Base-by-base conservation (phyloP, 1,284 basidiomycete species). In the Sphagnurus paluster region DNA sequence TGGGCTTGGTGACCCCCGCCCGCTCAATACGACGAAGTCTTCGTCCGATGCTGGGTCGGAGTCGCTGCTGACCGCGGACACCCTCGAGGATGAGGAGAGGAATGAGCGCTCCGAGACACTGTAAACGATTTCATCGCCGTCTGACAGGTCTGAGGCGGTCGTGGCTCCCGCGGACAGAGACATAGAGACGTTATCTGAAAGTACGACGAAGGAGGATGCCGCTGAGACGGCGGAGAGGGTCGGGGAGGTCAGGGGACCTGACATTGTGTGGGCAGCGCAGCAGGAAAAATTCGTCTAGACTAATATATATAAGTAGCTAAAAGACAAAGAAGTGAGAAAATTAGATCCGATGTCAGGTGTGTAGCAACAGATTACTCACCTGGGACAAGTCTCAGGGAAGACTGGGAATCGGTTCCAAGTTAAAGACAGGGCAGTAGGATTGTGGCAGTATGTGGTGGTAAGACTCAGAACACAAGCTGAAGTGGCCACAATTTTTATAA, bases 81-180 rank as follows among this genome's bases (percentile, higher is more conserved):
- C 46, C 5, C 56, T 55, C 13, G 55, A 57, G 7, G 58, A 55
- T 16, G 64, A 63, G 23, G n/a, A n/a, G n/a, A n/a, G n/a, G n/a
- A 53, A 57, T 36, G 56, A 55, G 26, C 52, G 50, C 14, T 62
- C 63, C 5, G 74, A 69, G 35, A 74, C 59, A 34, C 61, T 66
- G 69, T 75, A 82, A 19, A 83, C 75, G 43, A 84, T 77, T 57
- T 82, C 78, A 49, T 83, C n/a, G n/a, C n/a, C 79, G 50, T 78
- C 80, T 13, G 72, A 75, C 20, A 64, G 61, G 39, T 63, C 53
- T 2, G 48, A 50, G 6, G 28, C 35, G 26, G n/a, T n/a, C n/a
- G 8, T 29, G 25, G 30, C 13, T 13, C 36, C 11, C 4, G 26
- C 28, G 5, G 42, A 32, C 16, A 32, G 28, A n/a, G n/a, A n/a